Evolutionary conservation across 257 asterid species (phyloP).

Genomic region (Osmanthus fragrans): DNA sequence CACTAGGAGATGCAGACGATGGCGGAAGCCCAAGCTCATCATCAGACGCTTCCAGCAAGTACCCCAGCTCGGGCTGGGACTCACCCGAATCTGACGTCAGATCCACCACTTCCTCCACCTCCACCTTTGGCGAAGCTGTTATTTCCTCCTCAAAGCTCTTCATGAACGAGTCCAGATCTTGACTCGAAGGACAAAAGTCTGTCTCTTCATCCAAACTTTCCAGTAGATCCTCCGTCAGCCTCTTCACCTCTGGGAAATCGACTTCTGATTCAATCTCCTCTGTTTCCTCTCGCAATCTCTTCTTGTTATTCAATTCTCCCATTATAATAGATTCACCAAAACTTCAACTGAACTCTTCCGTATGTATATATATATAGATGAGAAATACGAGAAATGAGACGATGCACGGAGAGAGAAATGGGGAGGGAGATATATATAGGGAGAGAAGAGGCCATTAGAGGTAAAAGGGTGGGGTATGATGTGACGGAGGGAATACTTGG

Average conservation of each 20-base stretch:
- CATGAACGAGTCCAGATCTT: slow-evolving; percentile 65
- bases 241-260: slow-evolving; percentile 60
- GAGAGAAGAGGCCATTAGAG: neutral
- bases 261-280: slow-evolving; percentile 28
- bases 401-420: slow-evolving; percentile 13
- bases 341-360: neutral
- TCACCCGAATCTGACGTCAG: slow-evolving; percentile 35
- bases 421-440: slow-evolving; percentile 28
- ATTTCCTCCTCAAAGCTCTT: slow-evolving; percentile 66
- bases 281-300: slow-evolving; percentile 36
- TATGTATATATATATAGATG: neutral
- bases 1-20: slow-evolving; percentile 27
- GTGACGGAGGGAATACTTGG: slow-evolving; percentile 16
- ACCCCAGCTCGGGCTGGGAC: slow-evolving; percentile 56
- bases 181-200: slow-evolving; percentile 33
- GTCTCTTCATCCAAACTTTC: slow-evolving; percentile 46
- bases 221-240: slow-evolving; percentile 52
- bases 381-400: neutral
- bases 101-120: slow-evolving; percentile 19
- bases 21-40: slow-evolving; percentile 77
- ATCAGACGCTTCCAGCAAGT: slow-evolving; percentile 63
- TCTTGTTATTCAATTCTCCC: slow-evolving; percentile 30
- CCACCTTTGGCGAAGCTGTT: slow-evolving; percentile 20
- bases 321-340: neutral
- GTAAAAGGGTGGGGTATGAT: neutral